Base-by-base conservation (phyloP, 192 early-diverging fungal genomes). In the Rhizophagus sp. region DNA sequence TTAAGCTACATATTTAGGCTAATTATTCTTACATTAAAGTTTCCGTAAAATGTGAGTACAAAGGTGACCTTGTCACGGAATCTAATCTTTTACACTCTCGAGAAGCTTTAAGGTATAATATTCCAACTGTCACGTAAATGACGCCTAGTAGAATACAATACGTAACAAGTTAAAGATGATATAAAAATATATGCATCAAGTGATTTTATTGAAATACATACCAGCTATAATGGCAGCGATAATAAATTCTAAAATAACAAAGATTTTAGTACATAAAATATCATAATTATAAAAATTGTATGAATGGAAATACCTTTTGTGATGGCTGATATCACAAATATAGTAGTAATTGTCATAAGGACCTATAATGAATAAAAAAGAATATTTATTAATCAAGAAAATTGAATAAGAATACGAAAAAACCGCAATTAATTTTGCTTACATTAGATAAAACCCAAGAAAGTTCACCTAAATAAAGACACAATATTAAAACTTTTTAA, bases 41-140 rank as follows among this genome's bases (percentile, higher is more conserved):
- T 84, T 98, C 90, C 36, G 88, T 87, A 71, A 90, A 91, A 66
- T 77, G 86, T 0, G 95, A 88, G 79, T 91, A 95, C 19, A 97
- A 87, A 1, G 96, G 96, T 10, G 90, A 92, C 11, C 94, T 87
- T 7, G 94, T 88, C n/a, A 92, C 87, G 24, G 84, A 83, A 25
- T 84, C 76, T 19, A 78, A 62, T 22, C 97, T 91, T 88, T 99
- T 97, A 65, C 97, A 84, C 82, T 98, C 96, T 62, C 97, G 90
- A 12, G 95, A 94, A 17, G 93, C 87, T 4, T 86, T 87, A 47
- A 96, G 84, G 73, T 97, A 98, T 79, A 91, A 89, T 0, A 81
- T 41, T 27, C 92, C 93, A 68, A 97, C 85, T 57, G 85, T 76
- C 17, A 88, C 8, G 49, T 79, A 74, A 4, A 36, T 69, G 25